Evolutionary conservation across 169 alveolate species (phyloP).

Genomic region (Cryptosporidium meleagridis): DNA sequence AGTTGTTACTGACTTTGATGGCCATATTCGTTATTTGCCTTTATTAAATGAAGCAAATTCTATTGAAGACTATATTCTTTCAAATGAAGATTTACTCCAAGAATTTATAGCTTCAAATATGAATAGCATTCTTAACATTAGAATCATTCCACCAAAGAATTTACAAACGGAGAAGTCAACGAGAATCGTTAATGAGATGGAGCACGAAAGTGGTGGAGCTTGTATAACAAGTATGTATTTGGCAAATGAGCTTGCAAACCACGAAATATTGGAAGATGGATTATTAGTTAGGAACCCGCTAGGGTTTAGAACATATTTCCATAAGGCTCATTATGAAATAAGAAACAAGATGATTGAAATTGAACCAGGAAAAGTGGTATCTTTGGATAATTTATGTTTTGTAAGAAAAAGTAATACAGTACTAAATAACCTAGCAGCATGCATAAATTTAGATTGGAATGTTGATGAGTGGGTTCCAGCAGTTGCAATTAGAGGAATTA

Average conservation of each 20-base stretch:
- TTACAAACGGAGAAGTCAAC: slow-evolving; percentile 51
- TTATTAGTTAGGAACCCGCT: slow-evolving; percentile 55
- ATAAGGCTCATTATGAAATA: slow-evolving; percentile 58
- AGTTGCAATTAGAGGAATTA: slow-evolving; percentile 70
- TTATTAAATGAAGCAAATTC: slow-evolving; percentile 54
- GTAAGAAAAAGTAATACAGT: slow-evolving; percentile 52
- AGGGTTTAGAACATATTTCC: slow-evolving; percentile 72
- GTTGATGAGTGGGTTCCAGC: slow-evolving; percentile 76
- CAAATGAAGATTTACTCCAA: slow-evolving; percentile 67
- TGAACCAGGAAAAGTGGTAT: slow-evolving; percentile 68
- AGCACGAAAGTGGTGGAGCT: slow-evolving; percentile 75
- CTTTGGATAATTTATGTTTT: slow-evolving; percentile 65
- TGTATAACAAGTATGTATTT: slow-evolving; percentile 66
- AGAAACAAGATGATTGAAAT: slow-evolving; percentile 67
- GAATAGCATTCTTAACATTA: slow-evolving; percentile 57
- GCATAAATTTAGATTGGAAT: slow-evolving; percentile 72
- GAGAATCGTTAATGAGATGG: slow-evolving; percentile 56
- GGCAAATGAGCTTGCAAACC: slow-evolving; percentile 73
- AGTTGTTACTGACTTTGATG: slow-evolving; percentile 70
- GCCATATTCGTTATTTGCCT: slow-evolving; percentile 70
- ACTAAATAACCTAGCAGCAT: slow-evolving; percentile 54
- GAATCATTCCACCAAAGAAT: slow-evolving; percentile 44
- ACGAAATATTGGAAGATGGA: slow-evolving; percentile 72
- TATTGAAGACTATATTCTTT: slow-evolving; percentile 64
- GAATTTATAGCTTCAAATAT: slow-evolving; percentile 70